Base-by-base conservation (phyloP, 75 land plant genomes). In the Larix kaempferi region DNA sequence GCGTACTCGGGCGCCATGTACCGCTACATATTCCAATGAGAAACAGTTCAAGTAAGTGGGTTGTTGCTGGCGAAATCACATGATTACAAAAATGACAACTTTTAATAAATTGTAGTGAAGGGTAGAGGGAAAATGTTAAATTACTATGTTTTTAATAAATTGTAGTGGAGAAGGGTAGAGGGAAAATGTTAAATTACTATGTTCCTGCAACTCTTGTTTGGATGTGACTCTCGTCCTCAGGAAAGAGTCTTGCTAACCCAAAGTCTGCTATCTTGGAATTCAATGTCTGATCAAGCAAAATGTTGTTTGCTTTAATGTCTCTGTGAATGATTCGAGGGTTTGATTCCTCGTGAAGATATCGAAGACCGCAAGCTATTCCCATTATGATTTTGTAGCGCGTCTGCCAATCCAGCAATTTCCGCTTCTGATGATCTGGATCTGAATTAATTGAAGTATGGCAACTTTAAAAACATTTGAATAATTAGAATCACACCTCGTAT, bases 241-340 rank as follows among this genome's bases (percentile, higher is more conserved):
- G 17, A 57, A 82, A 52, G 33, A 82, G 82, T 59, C 44, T 23
- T 5, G 84, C 84, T 19, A 82, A 57, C 25, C 81, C 84, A 62
- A 78, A 82, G 77, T 82, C 84, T 0, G 84, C 84, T 62, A 82
- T 71, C 52, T 69, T 73, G 17, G 87, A 81, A 44, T 83, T 84
- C 25, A 83, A 67, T 35, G 83, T 77, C 5, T 74, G 25, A 49
- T 73, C 85, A 49, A 85, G 77, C 1, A 85, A 60, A 59, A 85
- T 83, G 13, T 85, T 85, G 74, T 77, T 76, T 16, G 87, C 77
- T 76, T 85, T 85, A 39, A 82, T 85, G 59, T 85, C 87, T 37
- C 85, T 73, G 62, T 85, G 87, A 55, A 85, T 83, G n/a, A 85
- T 85, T 56, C 78, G 80, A 33, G 74, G 26, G 17, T 78, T 78